Evolutionary conservation across 306 rosid species (phyloP).

Genomic region (Cicer arietinum): DNA sequence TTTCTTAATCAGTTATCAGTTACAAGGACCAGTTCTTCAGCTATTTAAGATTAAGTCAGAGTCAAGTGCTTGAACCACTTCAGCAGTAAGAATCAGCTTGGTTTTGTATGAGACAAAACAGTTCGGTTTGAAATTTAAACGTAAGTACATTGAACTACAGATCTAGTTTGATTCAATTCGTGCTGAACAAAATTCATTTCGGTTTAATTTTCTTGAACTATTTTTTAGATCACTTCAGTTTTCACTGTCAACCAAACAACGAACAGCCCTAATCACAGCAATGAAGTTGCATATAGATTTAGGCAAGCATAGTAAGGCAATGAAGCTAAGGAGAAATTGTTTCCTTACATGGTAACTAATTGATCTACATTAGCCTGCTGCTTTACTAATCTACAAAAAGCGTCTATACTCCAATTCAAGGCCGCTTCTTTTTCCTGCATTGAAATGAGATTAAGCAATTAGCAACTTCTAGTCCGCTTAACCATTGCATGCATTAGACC

Average conservation of each 20-base stretch:
- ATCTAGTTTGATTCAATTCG: not conserved
- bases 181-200: too few relatives aligned
- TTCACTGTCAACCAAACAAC: not conserved
- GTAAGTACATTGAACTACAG: not conserved
- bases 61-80: not conserved
- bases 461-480: constrained; percentile 31
- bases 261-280: constrained; percentile 15
- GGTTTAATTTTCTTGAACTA: not conserved
- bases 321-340: constrained; percentile 42
- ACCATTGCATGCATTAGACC: constrained; percentile 25
- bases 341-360: constrained; percentile 84
- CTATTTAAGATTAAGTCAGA: not conserved
- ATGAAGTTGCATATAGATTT: constrained; percentile 37
- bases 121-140: not conserved
- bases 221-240: not conserved
- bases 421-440: constrained; percentile 99
- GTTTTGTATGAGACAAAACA: not conserved
- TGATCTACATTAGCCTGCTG: constrained; percentile 88
- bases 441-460: constrained; percentile 44
- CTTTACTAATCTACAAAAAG: constrained; percentile 98
- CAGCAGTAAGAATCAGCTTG: not conserved
- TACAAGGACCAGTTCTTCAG: not conserved
- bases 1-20: constrained; percentile 1
- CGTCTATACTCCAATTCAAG: constrained; percentile 87
- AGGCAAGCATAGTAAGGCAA: constrained; percentile 41